Evolutionary conservation across 805 yeast genomes (phyloP).

Genomic region (Cephaloascus albidus): DNA sequence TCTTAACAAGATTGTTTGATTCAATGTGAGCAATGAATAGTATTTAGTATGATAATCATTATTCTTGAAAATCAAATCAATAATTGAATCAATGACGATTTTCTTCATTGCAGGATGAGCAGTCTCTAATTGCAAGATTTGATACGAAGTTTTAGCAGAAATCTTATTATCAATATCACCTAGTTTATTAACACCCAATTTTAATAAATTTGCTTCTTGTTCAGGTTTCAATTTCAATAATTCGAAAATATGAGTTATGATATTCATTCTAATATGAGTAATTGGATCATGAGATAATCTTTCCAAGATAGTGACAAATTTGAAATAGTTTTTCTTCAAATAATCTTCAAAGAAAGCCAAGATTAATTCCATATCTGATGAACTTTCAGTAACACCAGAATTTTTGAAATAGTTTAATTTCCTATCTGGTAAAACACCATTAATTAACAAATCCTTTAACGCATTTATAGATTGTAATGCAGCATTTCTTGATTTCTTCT

Average conservation of each 20-base stretch:
- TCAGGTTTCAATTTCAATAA: conserved; percentile 83
- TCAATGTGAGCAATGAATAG: conserved; percentile 79
- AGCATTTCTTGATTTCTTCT: conserved; percentile 88
- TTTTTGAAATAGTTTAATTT: conserved; percentile 73
- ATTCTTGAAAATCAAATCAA: conserved; percentile 70
- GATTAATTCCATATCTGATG: conserved; percentile 44
- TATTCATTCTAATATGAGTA: conserved; percentile 73
- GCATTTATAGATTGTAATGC: conserved; percentile 87
- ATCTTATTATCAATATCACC: conserved; percentile 93
- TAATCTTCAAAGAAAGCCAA: conserved; percentile 84
- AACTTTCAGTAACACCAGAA: conserved; percentile 43
- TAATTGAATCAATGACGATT: conserved; percentile 67
- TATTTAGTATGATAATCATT: conserved; percentile 80
- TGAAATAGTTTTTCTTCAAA: conserved; percentile 67
- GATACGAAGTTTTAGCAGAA: conserved; percentile 78
- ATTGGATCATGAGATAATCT: conserved; percentile 84
- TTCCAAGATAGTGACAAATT: conserved; percentile 70
- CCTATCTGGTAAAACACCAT: conserved; percentile 80
- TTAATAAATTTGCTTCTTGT: conserved; percentile 86
- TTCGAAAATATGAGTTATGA: conserved; percentile 70
- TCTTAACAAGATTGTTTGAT: conserved; percentile 83
- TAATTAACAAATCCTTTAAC: conserved; percentile 75
- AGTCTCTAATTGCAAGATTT: conserved; percentile 71
- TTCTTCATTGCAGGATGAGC: conserved; percentile 94
- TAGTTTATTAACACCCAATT: conserved; percentile 84